These are phyloP conservation scores for Phylloporus sp. DNA, from an alignment of 768 basidiomycete species.

Conservation along the genomic window DNA sequence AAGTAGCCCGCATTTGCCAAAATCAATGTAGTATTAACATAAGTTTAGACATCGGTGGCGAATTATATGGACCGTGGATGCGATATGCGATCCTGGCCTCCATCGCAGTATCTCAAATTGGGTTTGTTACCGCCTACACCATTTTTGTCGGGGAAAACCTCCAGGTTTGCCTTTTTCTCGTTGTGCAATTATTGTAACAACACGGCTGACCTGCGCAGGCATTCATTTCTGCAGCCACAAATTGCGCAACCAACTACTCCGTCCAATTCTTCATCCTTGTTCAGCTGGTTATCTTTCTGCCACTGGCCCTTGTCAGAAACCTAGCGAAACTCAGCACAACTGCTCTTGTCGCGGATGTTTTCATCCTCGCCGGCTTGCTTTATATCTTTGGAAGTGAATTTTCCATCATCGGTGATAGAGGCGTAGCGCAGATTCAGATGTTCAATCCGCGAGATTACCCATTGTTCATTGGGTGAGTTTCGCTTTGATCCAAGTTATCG, in stretches of 20 bases:
- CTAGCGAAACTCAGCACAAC: conserved; percentile 92
- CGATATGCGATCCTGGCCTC: conserved; percentile 82
- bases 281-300: conserved; percentile 83
- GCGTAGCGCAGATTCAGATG: conserved; percentile 72
- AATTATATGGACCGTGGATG: conserved; percentile 91
- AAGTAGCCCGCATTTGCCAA: conserved; percentile 16
- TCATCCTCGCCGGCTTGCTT: conserved; percentile 83
- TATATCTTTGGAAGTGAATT: conserved; percentile 90
- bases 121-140: conserved; percentile 86
- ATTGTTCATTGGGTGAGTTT: conserved; percentile 78
- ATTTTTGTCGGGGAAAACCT: conserved; percentile 95
- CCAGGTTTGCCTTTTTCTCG: conserved; percentile 33
- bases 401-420: conserved; percentile 55
- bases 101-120: conserved; percentile 85
- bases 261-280: conserved; percentile 78
- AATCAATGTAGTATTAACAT: conserved; percentile 2
- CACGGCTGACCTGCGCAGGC: conserved; percentile 43
- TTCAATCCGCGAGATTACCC: conserved; percentile 92
- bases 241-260: conserved; percentile 63
- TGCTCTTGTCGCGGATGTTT: conserved; percentile 88
- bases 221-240: conserved; percentile 74
- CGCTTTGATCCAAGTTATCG: not conserved
- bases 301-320: conserved; percentile 84
- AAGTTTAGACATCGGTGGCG: conserved; percentile 80
- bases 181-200: not conserved